Conservation (phyloP, 2,329 filamentous ascomycete species). For the Polychaeton citri region DNA sequence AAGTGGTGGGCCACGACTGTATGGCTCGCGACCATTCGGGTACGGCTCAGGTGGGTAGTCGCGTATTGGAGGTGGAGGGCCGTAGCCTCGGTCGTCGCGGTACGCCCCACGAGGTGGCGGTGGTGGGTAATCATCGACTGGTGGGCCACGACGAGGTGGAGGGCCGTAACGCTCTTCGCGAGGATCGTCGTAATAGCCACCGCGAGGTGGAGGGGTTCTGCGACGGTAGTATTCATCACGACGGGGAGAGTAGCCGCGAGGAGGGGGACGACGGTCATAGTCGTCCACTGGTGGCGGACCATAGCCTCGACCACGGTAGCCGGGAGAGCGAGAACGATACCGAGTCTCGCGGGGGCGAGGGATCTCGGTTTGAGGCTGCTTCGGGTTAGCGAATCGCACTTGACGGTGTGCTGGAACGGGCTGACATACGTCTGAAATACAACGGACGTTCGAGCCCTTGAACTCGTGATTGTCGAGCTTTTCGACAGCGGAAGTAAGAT, state of each 20-base stretch:
- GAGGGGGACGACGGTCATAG: conserved; percentile 70
- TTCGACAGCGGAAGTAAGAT: conserved; percentile 81
- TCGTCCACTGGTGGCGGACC: conserved; percentile 54
- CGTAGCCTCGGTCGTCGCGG: conserved; percentile 63
- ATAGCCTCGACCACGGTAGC: conserved; percentile 44
- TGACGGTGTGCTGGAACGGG: not conserved
- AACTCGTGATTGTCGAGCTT: conserved; percentile 90
- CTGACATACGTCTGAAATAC: conserved; percentile 63
- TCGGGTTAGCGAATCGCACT: conserved; percentile 5
- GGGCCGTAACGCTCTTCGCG: conserved; percentile 58
- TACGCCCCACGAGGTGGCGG: conserved; percentile 43
- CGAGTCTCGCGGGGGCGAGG: conserved; percentile 44
- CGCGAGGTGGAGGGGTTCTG: conserved; percentile 63
- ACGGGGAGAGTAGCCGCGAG: conserved; percentile 72
- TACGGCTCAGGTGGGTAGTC: conserved; percentile 46
- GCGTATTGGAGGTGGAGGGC: conserved; percentile 17
- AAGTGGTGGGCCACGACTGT: conserved; percentile 33
- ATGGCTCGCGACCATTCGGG: conserved; percentile 41
- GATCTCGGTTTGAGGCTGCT: conserved; percentile 61
- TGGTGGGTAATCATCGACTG: conserved; percentile 64
- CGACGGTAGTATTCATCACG: conserved; percentile 69
- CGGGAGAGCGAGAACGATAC: conserved; percentile 64
- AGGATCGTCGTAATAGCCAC: conserved; percentile 78
- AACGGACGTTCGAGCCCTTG: conserved; percentile 76
- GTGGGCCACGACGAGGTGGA: conserved; percentile 49